Evolutionary conservation across 148 eudicot species (phyloP).

Genomic region (Drosera capensis): DNA sequence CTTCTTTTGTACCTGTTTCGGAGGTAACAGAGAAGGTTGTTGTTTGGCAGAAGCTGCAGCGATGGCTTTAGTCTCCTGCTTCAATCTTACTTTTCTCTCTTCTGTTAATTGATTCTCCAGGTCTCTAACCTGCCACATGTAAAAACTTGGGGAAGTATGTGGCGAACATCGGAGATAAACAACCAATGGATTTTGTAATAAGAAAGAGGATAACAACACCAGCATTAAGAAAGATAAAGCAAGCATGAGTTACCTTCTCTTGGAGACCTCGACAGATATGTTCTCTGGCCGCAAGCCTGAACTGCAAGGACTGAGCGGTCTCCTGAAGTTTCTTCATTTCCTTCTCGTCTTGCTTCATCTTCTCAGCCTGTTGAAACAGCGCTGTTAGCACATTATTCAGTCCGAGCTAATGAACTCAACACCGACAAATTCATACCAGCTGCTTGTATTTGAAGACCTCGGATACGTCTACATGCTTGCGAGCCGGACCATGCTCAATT

Average conservation of each 20-base stretch:
- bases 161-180: too few relatives aligned
- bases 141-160: too few relatives aligned
- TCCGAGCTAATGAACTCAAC: too few relatives aligned
- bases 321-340: constrained; percentile 81
- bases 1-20: constrained; percentile 27
- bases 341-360: constrained; percentile 80
- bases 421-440: constrained; percentile 29
- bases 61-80: constrained; percentile 51
- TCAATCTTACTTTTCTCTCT: constrained; percentile 62
- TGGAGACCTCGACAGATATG: constrained; percentile 55
- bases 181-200: not conserved
- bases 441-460: constrained; percentile 83
- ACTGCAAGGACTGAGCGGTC: constrained; percentile 62
- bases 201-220: not conserved
- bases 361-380: constrained; percentile 78
- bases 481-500: constrained; percentile 78
- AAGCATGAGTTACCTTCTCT: constrained; percentile 43
- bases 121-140: constrained; percentile 41
- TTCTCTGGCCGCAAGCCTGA: constrained; percentile 69
- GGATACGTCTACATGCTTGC: constrained; percentile 55
- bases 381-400: too few relatives aligned
- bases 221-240: not conserved
- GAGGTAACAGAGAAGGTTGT: constrained; percentile 16
- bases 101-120: constrained; percentile 76
- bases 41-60: constrained; percentile 34